Evolutionary conservation across 2,329 filamentous ascomycete species (phyloP).

Genomic region (Dactylella cylindrospora): DNA sequence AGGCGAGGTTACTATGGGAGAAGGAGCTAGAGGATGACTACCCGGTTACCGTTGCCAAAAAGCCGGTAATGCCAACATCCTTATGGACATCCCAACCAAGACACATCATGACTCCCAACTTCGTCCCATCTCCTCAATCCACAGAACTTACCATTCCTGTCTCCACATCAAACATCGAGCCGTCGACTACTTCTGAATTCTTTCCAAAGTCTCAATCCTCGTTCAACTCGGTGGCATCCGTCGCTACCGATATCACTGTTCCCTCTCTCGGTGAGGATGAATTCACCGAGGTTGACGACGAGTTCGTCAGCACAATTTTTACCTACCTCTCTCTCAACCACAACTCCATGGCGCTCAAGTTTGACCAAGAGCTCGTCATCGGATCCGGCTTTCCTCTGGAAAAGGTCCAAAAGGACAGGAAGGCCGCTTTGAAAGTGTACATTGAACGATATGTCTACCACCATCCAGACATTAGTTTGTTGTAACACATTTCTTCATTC

Average conservation of each 20-base stretch:
- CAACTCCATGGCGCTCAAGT: slow-evolving; percentile 39
- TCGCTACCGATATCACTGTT: slow-evolving; percentile 26
- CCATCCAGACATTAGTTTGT: slow-evolving; percentile 23
- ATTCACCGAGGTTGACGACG: slow-evolving; percentile 35
- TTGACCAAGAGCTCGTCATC: slow-evolving; percentile 33
- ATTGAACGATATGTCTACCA: slow-evolving; percentile 43
- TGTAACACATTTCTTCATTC: no score
- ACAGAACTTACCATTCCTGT: slow-evolving; percentile 28
- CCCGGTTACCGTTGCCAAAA: slow-evolving; percentile 23
- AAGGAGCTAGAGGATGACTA: slow-evolving; percentile 38
- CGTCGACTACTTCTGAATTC: slow-evolving; percentile 11
- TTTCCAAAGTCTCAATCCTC: slow-evolving; percentile 36
- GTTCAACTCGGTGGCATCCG: slow-evolving; percentile 20
- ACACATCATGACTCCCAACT: slow-evolving; percentile 38
- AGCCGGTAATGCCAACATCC: slow-evolving; percentile 32
- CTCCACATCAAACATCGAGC: slow-evolving; percentile 13
- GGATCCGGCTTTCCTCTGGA: slow-evolving; percentile 37
- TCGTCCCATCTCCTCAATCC: slow-evolving; percentile 20
- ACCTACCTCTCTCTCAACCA: slow-evolving; percentile 40
- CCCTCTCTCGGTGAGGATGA: slow-evolving; percentile 36
- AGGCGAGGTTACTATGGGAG: slow-evolving; percentile 32
- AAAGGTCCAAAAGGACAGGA: slow-evolving; percentile 32
- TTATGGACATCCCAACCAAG: slow-evolving; percentile 36
- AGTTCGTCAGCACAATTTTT: slow-evolving; percentile 40
- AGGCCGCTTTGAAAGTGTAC: slow-evolving; percentile 33